Evolutionary conservation across 768 basidiomycete species (phyloP).

Genomic region (Agaricus bisporus): DNA sequence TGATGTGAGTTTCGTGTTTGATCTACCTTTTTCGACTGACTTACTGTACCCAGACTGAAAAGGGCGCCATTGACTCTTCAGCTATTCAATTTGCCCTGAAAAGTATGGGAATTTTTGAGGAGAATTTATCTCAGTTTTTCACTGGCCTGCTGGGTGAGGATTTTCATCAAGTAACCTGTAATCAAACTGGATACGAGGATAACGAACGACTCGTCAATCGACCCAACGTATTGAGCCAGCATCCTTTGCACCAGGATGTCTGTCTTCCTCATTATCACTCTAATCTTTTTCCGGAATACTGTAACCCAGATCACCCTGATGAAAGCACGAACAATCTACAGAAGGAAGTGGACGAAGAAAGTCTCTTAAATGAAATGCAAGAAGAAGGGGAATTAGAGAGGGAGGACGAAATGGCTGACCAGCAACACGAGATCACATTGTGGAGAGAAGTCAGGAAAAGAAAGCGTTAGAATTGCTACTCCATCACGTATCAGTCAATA

Average conservation of each 20-base stretch:
- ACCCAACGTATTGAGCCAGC: not conserved
- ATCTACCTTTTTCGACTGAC: not conserved
- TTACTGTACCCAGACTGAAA: not conserved
- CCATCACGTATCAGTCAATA: too few species aligned
- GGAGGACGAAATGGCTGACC: conserved; percentile 25
- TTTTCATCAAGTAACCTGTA: not conserved
- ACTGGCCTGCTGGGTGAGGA: conserved; percentile 21
- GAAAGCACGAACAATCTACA: conserved; percentile 10
- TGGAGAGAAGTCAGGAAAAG: conserved; percentile 23
- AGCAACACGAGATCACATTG: conserved; percentile 31
- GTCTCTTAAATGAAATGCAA: conserved; percentile 27
- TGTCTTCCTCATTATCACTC: conserved; percentile 8
- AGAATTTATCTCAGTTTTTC: conserved; percentile 37
- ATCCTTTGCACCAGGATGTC: conserved; percentile 4
- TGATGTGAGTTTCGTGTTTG: conserved; percentile 25
- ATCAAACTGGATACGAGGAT: conserved; percentile 16
- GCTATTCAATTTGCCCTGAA: conserved; percentile 42
- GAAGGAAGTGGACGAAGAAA: conserved; percentile 14
- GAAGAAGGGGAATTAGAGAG: conserved; percentile 38
- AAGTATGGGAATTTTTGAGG: conserved; percentile 33
- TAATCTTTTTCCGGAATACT: not conserved
- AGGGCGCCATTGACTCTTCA: conserved; percentile 36
- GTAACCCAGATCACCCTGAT: conserved; percentile 9
- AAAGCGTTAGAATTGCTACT: not conserved
- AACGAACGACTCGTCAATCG: conserved; percentile 2